Conservation (phyloP, 192 early-diverging fungal genomes). For the Rhizophagus sp. region DNA sequence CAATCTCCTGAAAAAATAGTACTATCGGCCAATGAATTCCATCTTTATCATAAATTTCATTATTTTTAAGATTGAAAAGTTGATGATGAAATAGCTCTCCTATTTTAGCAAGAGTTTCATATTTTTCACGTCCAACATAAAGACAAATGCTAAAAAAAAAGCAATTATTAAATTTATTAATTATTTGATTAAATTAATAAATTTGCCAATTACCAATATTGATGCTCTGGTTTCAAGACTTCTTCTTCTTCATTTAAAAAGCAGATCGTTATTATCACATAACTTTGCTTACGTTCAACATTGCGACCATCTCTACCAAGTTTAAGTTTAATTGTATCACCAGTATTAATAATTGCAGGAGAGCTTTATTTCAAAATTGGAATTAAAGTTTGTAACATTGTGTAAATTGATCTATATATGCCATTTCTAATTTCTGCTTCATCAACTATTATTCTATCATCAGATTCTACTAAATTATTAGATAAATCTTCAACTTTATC, state of each 20-base stretch:
- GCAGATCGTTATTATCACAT: background rate
- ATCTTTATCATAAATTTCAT: background rate
- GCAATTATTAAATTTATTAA: no score
- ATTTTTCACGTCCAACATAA: background rate
- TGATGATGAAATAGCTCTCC: background rate
- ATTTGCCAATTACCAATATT: background rate
- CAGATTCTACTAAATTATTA: no score
- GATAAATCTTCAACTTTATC: no score
- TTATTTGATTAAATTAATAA: no score
- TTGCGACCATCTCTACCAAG: background rate
- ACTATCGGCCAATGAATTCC: background rate
- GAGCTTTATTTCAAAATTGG: background rate
- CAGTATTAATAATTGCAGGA: no score
- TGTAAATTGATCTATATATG: no score
- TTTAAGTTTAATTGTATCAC: background rate
- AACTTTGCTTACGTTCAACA: background rate
- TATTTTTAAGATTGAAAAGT: background rate
- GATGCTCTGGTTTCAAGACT: no score
- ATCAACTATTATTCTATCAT: no score
- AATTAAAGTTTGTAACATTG: background rate
- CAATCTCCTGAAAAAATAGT: background rate
- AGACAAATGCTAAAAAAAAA: background rate
- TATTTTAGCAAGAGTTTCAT: background rate
- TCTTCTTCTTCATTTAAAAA: background rate
- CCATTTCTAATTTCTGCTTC: no score